Base-by-base conservation (phyloP, 352 stramenopile genomes). In the Nothophytophthora sp. region DNA sequence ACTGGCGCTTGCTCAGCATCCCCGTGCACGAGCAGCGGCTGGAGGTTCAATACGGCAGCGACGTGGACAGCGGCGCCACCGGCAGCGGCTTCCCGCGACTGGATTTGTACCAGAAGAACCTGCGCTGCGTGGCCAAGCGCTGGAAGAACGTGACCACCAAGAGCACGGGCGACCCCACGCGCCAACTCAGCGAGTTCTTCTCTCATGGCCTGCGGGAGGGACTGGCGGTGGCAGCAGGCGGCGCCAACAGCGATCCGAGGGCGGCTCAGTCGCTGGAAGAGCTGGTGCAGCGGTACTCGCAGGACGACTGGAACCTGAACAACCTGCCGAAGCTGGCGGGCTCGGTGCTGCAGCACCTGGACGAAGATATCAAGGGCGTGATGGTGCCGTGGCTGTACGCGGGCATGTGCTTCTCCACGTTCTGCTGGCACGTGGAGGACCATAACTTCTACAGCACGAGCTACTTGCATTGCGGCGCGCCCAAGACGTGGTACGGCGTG, bases 371-470 rank as follows among this genome's bases (percentile, higher is more conserved):
- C 48, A 98, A 98, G 63, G 97, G 97, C 1, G 96, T 99, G 10
- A 99, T 99, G 80, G 88, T 99, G 16, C 97, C 97, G n/a, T 99
- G 97, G 97, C 81, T 99, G 46, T 99, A 99, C 72, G 96, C 99
- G 60, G 97, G 97, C 18, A 98, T 98, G 80, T 88, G 98, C 24
- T 99, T 99, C 56, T 98, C 93, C 5, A 98, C 97, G 1, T 99
- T 99, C 68, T 99, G 95, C 63, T 99, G 96, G 96, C 97, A 99
- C 63, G 98, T 98, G 27, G 97, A 99, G 70, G 97, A 99, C 67
- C 98, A 99, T 75, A 99, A 99, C 75, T 96, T 99, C 48, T 99
- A 99, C 56, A 98, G 87, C 46, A 99, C 99, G 63, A 99, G 98
- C 63, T 99, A 99, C 69, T 76, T 98, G 49, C 97, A 99, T 70